phyloP scores from a whole-genome alignment of 108 stramenopile genomes.

The Cyclotella sp. region DNA sequence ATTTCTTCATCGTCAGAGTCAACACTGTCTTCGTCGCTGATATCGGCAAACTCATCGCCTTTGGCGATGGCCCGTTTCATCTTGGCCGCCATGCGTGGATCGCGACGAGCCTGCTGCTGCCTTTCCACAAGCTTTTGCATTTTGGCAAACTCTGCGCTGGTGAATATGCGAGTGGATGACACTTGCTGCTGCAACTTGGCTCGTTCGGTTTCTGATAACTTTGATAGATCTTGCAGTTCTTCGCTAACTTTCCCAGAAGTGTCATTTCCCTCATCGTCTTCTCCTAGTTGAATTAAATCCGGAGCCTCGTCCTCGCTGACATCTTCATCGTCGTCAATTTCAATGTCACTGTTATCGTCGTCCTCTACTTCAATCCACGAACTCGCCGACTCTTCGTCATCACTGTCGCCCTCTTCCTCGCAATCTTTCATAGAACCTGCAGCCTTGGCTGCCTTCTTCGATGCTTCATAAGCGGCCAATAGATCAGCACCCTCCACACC shows the following conservation, averaged over 20 bases:
- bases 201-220: slow-evolving; percentile 74
- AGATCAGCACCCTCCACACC: slow-evolving; percentile 97
- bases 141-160: slow-evolving; percentile 82
- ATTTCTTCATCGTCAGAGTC: slow-evolving; percentile 75
- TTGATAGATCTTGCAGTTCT: slow-evolving; percentile 62
- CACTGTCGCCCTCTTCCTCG: slow-evolving; percentile 49
- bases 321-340: slow-evolving; percentile 54
- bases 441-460: slow-evolving; percentile 59
- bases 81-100: slow-evolving; percentile 83
- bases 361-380: slow-evolving; percentile 52
- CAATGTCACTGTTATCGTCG: slow-evolving; percentile 50
- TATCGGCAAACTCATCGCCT: slow-evolving; percentile 76
- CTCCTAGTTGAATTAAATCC: slow-evolving; percentile 62
- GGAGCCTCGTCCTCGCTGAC: slow-evolving; percentile 71
- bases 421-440: slow-evolving; percentile 15
- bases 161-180: slow-evolving; percentile 84
- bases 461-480: slow-evolving; percentile 83
- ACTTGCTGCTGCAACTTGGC: slow-evolving; percentile 79
- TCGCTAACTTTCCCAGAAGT: slow-evolving; percentile 36
- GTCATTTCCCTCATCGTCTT: slow-evolving; percentile 44
- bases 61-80: slow-evolving; percentile 76
- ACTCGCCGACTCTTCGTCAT: slow-evolving; percentile 51
- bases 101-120: slow-evolving; percentile 71
- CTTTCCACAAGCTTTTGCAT: slow-evolving; percentile 90
- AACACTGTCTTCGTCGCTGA: slow-evolving; percentile 65